These are phyloP conservation scores for Quercus tomentella DNA, from an alignment of 331 rosid species.

Conservation along the genomic window DNA sequence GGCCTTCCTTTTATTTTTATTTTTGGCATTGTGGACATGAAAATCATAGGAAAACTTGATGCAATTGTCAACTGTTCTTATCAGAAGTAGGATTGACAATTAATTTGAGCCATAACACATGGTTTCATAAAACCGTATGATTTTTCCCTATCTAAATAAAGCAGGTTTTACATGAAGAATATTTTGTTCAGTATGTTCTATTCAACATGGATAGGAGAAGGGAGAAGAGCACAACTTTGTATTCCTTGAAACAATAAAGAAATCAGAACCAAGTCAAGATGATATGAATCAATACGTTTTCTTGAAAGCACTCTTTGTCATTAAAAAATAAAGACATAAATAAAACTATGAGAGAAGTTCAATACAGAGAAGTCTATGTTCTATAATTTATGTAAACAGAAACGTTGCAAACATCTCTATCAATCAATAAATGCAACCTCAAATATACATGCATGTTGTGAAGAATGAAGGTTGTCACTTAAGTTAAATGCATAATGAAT, in stretches of 20 bases:
- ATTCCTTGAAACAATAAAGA: too few relatives aligned
- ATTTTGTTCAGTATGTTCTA: too few relatives aligned
- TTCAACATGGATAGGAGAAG: background rate
- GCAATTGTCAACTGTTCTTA: slow-evolving; percentile 1
- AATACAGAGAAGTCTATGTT: background rate
- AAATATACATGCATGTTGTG: too few relatives aligned
- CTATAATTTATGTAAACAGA: background rate
- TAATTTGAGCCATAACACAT: slow-evolving; percentile 10
- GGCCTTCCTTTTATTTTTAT: background rate
- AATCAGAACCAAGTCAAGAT: too few relatives aligned
- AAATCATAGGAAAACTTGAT: slow-evolving; percentile 1
- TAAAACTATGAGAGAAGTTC: background rate
- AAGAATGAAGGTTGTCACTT: background rate
- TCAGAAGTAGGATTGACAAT: background rate
- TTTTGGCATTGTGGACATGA: background rate
- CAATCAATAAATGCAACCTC: background rate
- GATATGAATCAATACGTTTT: background rate
- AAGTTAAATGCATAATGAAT: background rate
- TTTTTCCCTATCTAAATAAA: background rate
- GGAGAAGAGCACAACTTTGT: background rate
- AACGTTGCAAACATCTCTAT: background rate
- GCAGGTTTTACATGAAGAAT: background rate
- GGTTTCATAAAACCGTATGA: background rate
- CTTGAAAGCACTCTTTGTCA: background rate
- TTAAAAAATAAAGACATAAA: background rate